Base-by-base conservation (phyloP, 139 green algal genomes). In the Closterium sp. region DNA sequence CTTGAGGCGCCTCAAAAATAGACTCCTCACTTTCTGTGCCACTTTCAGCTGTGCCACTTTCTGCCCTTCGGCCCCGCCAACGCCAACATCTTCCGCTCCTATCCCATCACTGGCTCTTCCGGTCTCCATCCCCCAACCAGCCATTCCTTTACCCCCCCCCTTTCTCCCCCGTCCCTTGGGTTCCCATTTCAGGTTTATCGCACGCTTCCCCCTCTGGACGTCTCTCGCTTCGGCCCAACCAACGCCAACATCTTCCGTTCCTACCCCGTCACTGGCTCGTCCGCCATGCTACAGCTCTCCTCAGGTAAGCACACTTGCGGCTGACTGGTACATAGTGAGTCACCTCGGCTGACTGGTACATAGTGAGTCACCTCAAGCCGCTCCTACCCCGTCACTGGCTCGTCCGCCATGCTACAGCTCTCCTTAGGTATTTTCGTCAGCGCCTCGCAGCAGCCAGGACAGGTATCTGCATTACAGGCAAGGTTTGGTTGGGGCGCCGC, bases 191-290 rank as follows among this genome's bases (percentile, higher is more conserved):
- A 76, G 55, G 55, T 76, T 10, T 76, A 28, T 19, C 55, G 55
- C 55, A 76, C 55, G 1, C 83, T 86, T 32, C 83, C 83, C 16
- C n/a, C 83, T 34, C 83, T 86, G 28, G n/a, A 86, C 1, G 83
- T 86, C 0, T 33, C 83, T 2, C n/a, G n/a, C 28, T 86, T 86
- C 30, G 83, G 30, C 83, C 30, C 7, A 0, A 23, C n/a, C 83
- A 32, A 32, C n/a, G 16, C 83, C n/a, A 33, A 33, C 83, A 33
- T 86, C 7, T 86, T 34, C n/a, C 83, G 83, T 23, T 34, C n/a
- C 83, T 86, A 86, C 83, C 83, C 83, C 25, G 83, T 86, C 83
- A 86, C 83, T 32, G 83, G 83, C n/a, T 34, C 83, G 1, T 86
- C 83, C 0, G n/a, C 30, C n/a, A 32, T 86, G n/a, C 83, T 86